Evolutionary conservation across 805 yeast genomes (phyloP), one percentile per base, ranked within the genome.

Genomic region (Candida nonsorbophila): DNA sequence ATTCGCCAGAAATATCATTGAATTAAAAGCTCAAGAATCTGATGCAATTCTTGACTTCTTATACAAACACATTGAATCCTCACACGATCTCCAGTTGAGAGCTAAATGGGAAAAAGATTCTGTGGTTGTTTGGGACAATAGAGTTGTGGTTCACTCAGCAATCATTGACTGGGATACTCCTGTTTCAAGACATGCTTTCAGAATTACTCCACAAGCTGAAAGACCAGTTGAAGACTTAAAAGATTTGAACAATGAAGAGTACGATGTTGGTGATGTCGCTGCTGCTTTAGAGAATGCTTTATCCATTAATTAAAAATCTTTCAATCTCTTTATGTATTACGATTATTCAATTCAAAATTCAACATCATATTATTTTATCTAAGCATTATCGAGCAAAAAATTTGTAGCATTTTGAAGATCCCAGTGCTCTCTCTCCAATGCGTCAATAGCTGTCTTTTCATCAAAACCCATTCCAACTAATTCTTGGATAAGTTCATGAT

Each of bases 381-480:
- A 78, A 29, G 85, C 84, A 36, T 76, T 67, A 48, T 87, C 97
- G 40, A 87, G 62, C 40, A 88, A 62, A 47, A 67, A 77, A 51
- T 88, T 88, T 1, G 95, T 84, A n/a, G 97, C 96, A 32, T 79
- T 79, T 40, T 80, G 87, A 32, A 87, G 56, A 47, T 83, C 74
- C 84, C 90, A 84, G 34, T 75, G 65, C 41, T 79, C 77, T 47
- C 61, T 68, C 42, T 74, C 67, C 32, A 88, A 64, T 5, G 97
- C 96, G 7, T 64, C 68, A 5, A 70, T 44, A 1, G 90, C 86
- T 29, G 77, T 79, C 0, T 66, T 63, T 39, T 71, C 69, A 11
- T 76, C 71, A 49, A 88, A 88, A 2, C 97, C 97, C 96, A 88
- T 88, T 20, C 88, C 87, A 14, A 77, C 75, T 38, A 88, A 63